phyloP scores from a whole-genome alignment of 2,329 filamentous ascomycete genomes.

The Epichloe baconii region DNA sequence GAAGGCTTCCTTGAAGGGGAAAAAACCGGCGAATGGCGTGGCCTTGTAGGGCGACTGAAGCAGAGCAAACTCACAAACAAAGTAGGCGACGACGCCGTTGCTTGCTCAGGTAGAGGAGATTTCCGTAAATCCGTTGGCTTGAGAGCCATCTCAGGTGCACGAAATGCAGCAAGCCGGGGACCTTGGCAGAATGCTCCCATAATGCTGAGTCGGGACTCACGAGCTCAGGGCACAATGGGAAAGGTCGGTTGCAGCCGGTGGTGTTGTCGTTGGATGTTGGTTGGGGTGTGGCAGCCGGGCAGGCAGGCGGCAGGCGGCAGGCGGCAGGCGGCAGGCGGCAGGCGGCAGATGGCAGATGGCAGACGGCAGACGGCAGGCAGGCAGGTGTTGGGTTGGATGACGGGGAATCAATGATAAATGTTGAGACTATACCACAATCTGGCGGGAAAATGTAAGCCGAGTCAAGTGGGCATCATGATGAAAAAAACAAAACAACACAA shows the following conservation, averaged over 20 bases:
- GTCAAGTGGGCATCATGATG: background rate
- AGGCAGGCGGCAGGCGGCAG: too few relatives aligned
- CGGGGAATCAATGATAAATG: background rate
- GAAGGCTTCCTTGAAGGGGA: background rate
- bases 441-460: background rate
- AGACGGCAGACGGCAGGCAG: too few relatives aligned
- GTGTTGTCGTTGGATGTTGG: background rate
- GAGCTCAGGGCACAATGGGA: background rate
- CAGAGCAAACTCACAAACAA: conserved; percentile 6
- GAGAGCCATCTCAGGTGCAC: background rate
- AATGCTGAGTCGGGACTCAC: background rate
- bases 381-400: too few relatives aligned
- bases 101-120: background rate
- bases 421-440: background rate
- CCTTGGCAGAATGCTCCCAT: conserved; percentile 6
- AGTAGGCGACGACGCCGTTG: background rate
- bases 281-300: background rate
- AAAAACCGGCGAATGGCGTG: background rate
- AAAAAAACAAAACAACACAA: background rate
- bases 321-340: too few relatives aligned
- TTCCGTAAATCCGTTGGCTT: background rate
- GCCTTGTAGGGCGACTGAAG: background rate
- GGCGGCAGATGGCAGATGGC: background rate
- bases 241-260: background rate
- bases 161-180: conserved; percentile 1